A percentile compares a stretch with the other conserved stretches of the same genome.
phyloP scores from a whole-genome alignment of 2,329 filamentous ascomycete genomes.

The Sporothrix euskadiensis region DNA sequence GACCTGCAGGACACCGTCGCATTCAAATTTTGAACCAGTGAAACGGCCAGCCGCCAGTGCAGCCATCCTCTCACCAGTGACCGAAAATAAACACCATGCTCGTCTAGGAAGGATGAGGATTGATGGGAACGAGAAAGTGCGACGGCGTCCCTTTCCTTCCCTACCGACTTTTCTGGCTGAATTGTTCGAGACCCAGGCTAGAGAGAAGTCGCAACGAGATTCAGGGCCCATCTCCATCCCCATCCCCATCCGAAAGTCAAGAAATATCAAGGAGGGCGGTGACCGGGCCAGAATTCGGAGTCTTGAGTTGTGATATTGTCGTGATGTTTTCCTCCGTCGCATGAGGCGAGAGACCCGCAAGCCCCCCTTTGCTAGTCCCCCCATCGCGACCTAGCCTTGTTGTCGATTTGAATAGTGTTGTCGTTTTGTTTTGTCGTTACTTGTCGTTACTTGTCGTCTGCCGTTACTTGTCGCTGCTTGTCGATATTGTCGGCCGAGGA shows the following conservation, averaged over 20 bases:
- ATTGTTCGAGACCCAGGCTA: neutral
- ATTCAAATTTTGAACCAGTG: neutral
- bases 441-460: too few species aligned
- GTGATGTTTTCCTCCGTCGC: neutral
- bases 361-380: neutral
- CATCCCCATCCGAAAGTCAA: neutral
- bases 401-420: neutral
- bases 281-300: neutral
- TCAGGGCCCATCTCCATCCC: neutral
- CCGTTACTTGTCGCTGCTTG: neutral
- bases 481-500: neutral
- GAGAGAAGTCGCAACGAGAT: neutral
- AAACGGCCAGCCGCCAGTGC: neutral
- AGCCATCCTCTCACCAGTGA: neutral
- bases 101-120: neutral
- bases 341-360: neutral
- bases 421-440: neutral
- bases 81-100: neutral
- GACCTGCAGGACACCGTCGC: neutral
- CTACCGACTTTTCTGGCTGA: constrained; percentile 13
- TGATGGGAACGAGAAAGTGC: neutral
- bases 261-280: neutral
- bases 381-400: neutral
- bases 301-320: neutral
- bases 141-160: neutral